Base-by-base conservation (phyloP, 495 filamentous ascomycete genomes). In the Annulohypoxylon stygium region DNA sequence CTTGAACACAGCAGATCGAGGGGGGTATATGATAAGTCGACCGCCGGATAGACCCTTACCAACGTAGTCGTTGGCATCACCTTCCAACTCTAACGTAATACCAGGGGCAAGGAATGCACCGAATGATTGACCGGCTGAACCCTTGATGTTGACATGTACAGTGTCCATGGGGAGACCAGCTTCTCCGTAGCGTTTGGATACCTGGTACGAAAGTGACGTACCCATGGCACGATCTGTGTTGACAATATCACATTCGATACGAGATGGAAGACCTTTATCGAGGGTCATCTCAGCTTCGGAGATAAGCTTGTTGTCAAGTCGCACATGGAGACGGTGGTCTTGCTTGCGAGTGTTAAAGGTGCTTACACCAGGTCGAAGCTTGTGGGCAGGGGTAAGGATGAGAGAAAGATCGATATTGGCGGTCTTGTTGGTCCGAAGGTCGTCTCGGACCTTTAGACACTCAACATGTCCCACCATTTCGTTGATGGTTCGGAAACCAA, bases 321-420 rank as follows among this genome's bases (percentile, higher is more conserved):
- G 94, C 67, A 93, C 90, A 81, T 98, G 95, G 37, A 99, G 90
- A 67, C 90, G 88, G 75, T 99, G 96, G 75, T 99, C 96, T 82
- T 99, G 96, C 87, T 97, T 98, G 80, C 96, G 92, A 59, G 98
- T 96, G 75, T 99, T 98, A 90, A 97, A 98, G 5, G 95, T 98
- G 26, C 96, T 94, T 65, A 99, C 97, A 70, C 95, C 95, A 39
- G 97, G 97, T 59, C 96, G 93, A 36, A 99, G 92, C 60, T 93
- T 96, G 80, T 99, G 97, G 45, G 96, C 96, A 4, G 96, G 96
- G 0, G 96, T 99, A 33, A 99, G 88, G 75, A 99, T 97, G 53
- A 98, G 91, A 9, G 94, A 97, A 18, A 99, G 86, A 73, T 99
- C 96, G 70, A 98, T 93, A 79, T 95, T 97, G 75, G 91, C 88